These are phyloP conservation scores for Cruciata laevipes DNA, from an alignment of 257 asterid genomes.

Conservation along the genomic window DNA sequence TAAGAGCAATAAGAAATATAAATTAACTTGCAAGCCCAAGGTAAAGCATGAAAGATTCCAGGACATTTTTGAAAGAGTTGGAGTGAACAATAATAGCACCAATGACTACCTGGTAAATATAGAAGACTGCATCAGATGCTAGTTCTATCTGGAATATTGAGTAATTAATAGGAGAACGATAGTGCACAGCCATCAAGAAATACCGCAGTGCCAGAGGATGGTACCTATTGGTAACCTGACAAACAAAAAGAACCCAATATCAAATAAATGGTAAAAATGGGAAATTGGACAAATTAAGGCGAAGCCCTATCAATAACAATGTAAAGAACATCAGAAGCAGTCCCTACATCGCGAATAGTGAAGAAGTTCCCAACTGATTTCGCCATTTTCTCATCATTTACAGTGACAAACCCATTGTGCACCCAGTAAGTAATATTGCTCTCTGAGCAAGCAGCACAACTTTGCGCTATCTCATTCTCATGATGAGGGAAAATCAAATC, in stretches of 20 bases:
- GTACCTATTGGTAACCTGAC: slow-evolving; percentile 63
- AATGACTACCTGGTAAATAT: slow-evolving; percentile 57
- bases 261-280: neutral
- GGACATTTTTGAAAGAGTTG: neutral
- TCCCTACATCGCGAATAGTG: slow-evolving; percentile 76
- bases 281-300: neutral
- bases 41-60: neutral
- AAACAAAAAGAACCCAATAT: slow-evolving; percentile 6
- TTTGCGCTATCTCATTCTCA: slow-evolving; percentile 87
- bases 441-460: slow-evolving; percentile 82
- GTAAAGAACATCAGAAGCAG: neutral
- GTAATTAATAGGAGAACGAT: slow-evolving; percentile 82
- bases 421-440: slow-evolving; percentile 74
- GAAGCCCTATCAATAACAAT: neutral
- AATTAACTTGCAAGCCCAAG: neutral
- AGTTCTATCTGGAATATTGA: slow-evolving; percentile 61
- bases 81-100: neutral
- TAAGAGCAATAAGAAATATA: neutral
- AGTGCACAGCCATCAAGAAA: slow-evolving; percentile 73
- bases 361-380: slow-evolving; percentile 76
- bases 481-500: slow-evolving; percentile 89
- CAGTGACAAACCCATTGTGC: slow-evolving; percentile 77
- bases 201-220: slow-evolving; percentile 88
- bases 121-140: slow-evolving; percentile 73
- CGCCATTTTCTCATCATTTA: slow-evolving; percentile 83